These are phyloP conservation scores for Tulasnella sp. DNA, from an alignment of 768 basidiomycete genomes.

Conservation along the genomic window DNA sequence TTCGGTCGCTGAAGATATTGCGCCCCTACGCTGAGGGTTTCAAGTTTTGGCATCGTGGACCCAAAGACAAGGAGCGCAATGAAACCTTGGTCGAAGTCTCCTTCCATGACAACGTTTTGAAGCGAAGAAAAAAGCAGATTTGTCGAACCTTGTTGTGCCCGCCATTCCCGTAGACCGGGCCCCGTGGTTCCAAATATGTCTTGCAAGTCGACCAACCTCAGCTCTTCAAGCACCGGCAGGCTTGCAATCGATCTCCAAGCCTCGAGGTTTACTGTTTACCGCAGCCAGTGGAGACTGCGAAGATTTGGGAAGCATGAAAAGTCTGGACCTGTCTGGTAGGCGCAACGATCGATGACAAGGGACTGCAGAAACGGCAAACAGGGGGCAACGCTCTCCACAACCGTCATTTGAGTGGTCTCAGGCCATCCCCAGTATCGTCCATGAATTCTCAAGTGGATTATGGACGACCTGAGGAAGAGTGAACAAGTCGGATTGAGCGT, in stretches of 20 bases:
- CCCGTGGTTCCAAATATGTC: not conserved
- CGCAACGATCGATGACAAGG: not conserved
- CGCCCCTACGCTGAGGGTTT: not conserved
- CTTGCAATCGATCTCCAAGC: not conserved
- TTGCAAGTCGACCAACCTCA: not conserved
- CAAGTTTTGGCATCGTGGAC: not conserved
- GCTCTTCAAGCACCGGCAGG: not conserved
- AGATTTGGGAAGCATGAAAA: not conserved
- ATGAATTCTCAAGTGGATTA: not conserved
- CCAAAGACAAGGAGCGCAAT: not conserved
- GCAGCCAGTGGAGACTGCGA: not conserved
- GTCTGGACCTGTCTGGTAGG: not conserved
- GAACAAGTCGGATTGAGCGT: not conserved
- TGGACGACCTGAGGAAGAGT: not conserved
- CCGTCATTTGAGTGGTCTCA: not conserved
- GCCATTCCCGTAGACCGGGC: not conserved
- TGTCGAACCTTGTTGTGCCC: not conserved
- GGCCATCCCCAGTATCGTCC: not conserved
- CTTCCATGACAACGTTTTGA: not conserved
- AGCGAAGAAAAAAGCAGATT: not conserved
- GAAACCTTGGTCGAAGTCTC: not conserved
- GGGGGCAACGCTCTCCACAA: not conserved
- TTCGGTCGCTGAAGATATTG: not conserved
- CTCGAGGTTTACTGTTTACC: not conserved
- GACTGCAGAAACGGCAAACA: not conserved